Evolutionary conservation across 2,329 filamentous ascomycete genomes (phyloP), one percentile per base, ranked within the genome.

Genomic region (Triangularia setosa): DNA sequence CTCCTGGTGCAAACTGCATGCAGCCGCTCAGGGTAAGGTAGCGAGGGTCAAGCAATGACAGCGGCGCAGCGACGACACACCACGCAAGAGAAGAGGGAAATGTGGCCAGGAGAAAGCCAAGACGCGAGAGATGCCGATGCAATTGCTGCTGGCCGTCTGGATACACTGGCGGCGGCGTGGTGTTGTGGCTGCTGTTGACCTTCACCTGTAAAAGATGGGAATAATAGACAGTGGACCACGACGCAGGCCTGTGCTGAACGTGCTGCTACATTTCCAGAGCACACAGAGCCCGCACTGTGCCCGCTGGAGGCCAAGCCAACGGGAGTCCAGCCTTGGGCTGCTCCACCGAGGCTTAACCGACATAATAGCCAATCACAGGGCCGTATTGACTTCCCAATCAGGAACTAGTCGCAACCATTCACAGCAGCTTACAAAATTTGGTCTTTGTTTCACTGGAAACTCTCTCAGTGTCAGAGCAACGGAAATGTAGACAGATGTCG

Each of bases 291-390:
- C 40, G 40, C 40, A 48, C 40, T 48, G 40, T 48, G 40, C n/a
- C 40, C 40, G 40, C 40, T 21, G 18, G 40, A 18, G 40, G 40
- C 40, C 40, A 48, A 48, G 40, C 40, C 40, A 48, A 48, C 2
- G 40, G 40, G 40, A 48, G 40, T 40, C 64, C 59, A 66, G 64
- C 62, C 60, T 63, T 64, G 57, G 58, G 65, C 61, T 9, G 40
- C n/a, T 53, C 69, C 70, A 70, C 68, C 64, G 67, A 68, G 67
- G 64, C 68, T 68, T 70, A 64, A 66, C 70, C 69, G 69, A 71
- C 63, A 3, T 4, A 12, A 33, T 12, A 12, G 28, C 70, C 70
- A 72, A 71, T 71, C 64, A 71, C 60, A 57, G 18, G 0, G 25
- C 18, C 2, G 23, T 4, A 21, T 55, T 64, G 58, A 67, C 64